Evolutionary conservation across 2,329 filamentous ascomycete species (phyloP), one percentile per base, ranked within the genome.

Genomic region (Fusarium concolor): DNA sequence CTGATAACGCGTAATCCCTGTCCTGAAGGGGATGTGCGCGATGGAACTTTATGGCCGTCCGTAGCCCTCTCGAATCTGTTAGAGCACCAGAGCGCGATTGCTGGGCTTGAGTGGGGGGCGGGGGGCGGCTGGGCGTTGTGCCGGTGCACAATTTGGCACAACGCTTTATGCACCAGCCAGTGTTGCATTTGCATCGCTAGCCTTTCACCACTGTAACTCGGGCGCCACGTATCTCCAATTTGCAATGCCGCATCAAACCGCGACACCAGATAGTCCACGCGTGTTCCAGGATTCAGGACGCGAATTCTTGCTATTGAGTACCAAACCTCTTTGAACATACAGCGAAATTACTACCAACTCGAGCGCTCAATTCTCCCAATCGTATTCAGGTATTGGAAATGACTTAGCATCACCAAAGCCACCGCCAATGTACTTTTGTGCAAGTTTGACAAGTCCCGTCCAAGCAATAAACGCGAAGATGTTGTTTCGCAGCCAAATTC

Each of bases 401-500:
- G 76, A 78, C 65, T 68, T 70, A 5, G 56, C 18, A n/a, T 45
- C 56, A 3, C 61, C 57, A 46, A 74, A 72, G 1, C 53, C 57
- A 22, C 65, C 52, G 12, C 67, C 76, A 69, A 81, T 77, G 5
- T 50, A 62, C 5, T n/a, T 43, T 18, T 69, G 68, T 2, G 33
- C 41, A 77, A 76, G 17, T 71, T 74, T 43, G 75, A 67, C 26
- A 24, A 82, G 61, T 4, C 76, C 71, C 2, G 68, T 77, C 79
- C 79, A 81, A 29, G 75, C 71, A 15, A 84, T 59, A 8, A 84
- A 72, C 6, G 75, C 72, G 51, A 85, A 80, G 1, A 82, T 59
- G 2, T 58, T 59, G 46, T 85, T 84, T 26, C 83, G 75, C 24
- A 84, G 3, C 79, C 81, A 80, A 18, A 85, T 73, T 0, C 79